Percentiles rank a stretch among this genome's conserved stretches.
These are phyloP conservation scores for Gigaspora rosea DNA, from an alignment of 192 early-diverging fungal species.

Conservation along the genomic window DNA sequence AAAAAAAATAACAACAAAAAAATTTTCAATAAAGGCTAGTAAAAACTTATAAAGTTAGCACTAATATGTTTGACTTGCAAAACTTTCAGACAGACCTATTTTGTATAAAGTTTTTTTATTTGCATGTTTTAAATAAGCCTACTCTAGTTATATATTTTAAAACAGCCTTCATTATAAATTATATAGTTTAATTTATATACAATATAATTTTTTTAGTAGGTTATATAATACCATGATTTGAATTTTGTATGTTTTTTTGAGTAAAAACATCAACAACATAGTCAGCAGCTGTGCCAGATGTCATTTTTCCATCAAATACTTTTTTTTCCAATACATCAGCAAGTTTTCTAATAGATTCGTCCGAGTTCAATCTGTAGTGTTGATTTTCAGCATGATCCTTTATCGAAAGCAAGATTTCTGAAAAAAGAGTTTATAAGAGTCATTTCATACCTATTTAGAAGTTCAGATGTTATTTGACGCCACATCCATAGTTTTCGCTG, in stretches of 20 bases:
- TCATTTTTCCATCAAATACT: conserved; percentile 51
- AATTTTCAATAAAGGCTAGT: too few species aligned
- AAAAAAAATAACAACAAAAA: too few species aligned
- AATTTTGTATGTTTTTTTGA: neutral
- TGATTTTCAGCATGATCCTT: neutral
- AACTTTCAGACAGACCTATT: too few species aligned
- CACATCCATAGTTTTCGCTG: conserved; percentile 73
- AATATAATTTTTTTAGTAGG: too few species aligned
- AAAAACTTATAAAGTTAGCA: too few species aligned
- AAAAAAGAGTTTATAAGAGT: neutral
- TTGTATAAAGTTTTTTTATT: too few species aligned
- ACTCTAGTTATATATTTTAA: too few species aligned
- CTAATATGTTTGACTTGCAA: too few species aligned
- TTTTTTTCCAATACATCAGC: conserved; percentile 44
- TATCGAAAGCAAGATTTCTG: neutral
- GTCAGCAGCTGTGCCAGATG: conserved; percentile 54
- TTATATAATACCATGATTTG: too few species aligned
- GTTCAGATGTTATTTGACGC: conserved; percentile 63
- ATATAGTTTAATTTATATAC: too few species aligned
- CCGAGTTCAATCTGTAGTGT: conserved; percentile 41
- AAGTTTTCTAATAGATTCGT: conserved; percentile 40
- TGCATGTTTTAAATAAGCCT: too few species aligned
- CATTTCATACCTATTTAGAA: conserved; percentile 51
- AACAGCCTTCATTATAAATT: too few species aligned
- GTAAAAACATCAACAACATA: conserved; percentile 51